Conservation (phyloP, 306 rosid species). For the Quercus parvula region DNA sequence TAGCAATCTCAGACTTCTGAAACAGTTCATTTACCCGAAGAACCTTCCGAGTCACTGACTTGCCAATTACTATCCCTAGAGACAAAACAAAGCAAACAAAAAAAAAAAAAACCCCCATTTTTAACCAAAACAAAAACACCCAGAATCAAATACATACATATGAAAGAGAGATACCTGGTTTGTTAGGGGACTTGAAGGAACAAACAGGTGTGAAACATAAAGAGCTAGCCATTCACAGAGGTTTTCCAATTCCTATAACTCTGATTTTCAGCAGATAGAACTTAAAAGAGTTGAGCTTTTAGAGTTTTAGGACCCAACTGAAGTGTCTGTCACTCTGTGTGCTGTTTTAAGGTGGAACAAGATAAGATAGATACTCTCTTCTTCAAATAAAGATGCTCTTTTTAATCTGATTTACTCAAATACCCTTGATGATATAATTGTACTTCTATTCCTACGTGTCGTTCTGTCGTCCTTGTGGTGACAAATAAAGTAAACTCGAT, state of each 20-base stretch:
- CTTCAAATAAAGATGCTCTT: neutral
- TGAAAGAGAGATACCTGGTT: constrained; percentile 45
- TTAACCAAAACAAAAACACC: constrained; percentile 8
- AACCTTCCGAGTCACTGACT: constrained; percentile 47
- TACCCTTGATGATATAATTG: constrained; percentile 23
- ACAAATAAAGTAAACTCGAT: neutral
- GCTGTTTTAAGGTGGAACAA: neutral
- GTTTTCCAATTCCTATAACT: neutral
- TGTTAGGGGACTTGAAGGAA: constrained; percentile 62
- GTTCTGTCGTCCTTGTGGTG: neutral
- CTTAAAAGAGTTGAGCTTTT: constrained; percentile 3
- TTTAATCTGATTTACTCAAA: constrained; percentile 1
- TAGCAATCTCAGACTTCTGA: constrained; percentile 54
- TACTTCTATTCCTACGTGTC: neutral
- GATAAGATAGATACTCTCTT: constrained; percentile 43
- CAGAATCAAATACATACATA: constrained; percentile 4
- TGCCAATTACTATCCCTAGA: constrained; percentile 40
- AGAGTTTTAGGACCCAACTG: constrained; percentile 13
- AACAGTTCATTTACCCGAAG: constrained; percentile 46
- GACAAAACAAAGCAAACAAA: neutral
- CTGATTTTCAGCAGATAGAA: neutral
- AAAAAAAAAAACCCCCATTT: neutral
- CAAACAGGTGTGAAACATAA: constrained; percentile 45
- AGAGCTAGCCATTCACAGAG: constrained; percentile 58
- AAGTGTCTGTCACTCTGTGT: neutral